Evolutionary conservation across 2,329 filamentous ascomycete species (phyloP), one percentile per base, ranked within the genome.

Genomic region (Lasiodiplodia sp.): DNA sequence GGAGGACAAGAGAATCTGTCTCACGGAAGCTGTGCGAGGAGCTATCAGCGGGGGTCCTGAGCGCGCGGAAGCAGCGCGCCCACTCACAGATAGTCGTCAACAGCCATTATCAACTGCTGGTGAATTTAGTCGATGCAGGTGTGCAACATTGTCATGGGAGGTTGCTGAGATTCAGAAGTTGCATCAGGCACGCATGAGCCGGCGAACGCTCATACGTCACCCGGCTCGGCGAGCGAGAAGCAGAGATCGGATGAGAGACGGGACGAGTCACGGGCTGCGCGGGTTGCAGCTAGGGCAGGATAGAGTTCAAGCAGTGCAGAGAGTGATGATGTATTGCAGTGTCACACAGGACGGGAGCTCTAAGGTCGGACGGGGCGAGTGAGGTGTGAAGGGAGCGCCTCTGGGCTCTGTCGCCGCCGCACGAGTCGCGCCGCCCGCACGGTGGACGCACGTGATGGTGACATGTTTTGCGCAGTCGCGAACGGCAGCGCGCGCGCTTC

Each of bases 1-100:
- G 76, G 70, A 80, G 75, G 68, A 83, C 82, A 72, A 85, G 80
- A 70, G 80, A 73, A 69, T 83, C 78, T 67, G 81, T 81, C 66
- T 85, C 83, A 71, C 79, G 81, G 77, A 80, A 82, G 71, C 82
- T 84, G 72, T 55, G 40, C 62, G 51, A 31, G 72, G 56, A 67
- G 65, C 65, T 52, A 57, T 51, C 55, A 60, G 60, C 76, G 62
- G 75, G 74, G 69, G 51, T 67, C 37, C 47, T 8, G 63, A 31
- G 40, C 47, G 47, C 47, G 37, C 37, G n/a, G 52, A 40, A 51
- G 58, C 25, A 65, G 40, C 40, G 23, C 58, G 37, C 23, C 53
- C 18, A 71, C 75, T n/a, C 51, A 78, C 78, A 79, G 69, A 58
- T 76, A 79, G 71, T 79, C 78, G 70, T 79, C 78, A 68, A 80